A percentile compares a stretch with the other conserved stretches of the same genome.
These are phyloP conservation scores for Debaryomyces sp. DNA, from an alignment of 1,139 yeast species.

Conservation along the genomic window DNA sequence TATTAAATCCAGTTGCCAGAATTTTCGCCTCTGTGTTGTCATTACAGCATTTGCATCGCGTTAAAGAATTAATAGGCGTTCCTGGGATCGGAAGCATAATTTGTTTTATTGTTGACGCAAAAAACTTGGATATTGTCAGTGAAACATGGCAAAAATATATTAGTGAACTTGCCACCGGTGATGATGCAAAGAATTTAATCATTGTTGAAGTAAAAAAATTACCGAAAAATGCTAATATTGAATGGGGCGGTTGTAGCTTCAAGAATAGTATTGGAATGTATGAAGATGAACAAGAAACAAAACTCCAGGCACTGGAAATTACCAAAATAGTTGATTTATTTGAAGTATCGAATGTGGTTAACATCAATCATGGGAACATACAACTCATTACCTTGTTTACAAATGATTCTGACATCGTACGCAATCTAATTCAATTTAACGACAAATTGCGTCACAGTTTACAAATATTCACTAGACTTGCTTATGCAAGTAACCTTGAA, in stretches of 20 bases:
- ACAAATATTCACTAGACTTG: constrained; percentile 14
- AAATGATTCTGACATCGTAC: constrained; percentile 16
- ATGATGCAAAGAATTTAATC: constrained; percentile 33
- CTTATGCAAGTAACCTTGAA: neutral
- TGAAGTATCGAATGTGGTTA: constrained; percentile 13
- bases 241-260: constrained; percentile 73
- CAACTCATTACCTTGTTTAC: constrained; percentile 19
- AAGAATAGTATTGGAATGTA: constrained; percentile 37
- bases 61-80: constrained; percentile 57
- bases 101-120: constrained; percentile 52
- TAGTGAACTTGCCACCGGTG: constrained; percentile 16
- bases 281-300: constrained; percentile 46
- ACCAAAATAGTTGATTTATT: constrained; percentile 3
- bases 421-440: constrained; percentile 11
- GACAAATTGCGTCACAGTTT: constrained; percentile 10
- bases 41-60: constrained; percentile 73
- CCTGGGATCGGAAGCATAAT: constrained; percentile 46
- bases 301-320: neutral
- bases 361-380: constrained; percentile 16
- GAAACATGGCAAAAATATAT: constrained; percentile 44
- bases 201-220: constrained; percentile 62
- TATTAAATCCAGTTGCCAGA: constrained; percentile 18
- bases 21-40: constrained; percentile 51
- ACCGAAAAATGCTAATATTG: constrained; percentile 73
- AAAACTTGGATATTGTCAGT: constrained; percentile 29